These are phyloP conservation scores for Rhododendron ferrugineum DNA, from an alignment of 148 eudicot species.

Conservation along the genomic window DNA sequence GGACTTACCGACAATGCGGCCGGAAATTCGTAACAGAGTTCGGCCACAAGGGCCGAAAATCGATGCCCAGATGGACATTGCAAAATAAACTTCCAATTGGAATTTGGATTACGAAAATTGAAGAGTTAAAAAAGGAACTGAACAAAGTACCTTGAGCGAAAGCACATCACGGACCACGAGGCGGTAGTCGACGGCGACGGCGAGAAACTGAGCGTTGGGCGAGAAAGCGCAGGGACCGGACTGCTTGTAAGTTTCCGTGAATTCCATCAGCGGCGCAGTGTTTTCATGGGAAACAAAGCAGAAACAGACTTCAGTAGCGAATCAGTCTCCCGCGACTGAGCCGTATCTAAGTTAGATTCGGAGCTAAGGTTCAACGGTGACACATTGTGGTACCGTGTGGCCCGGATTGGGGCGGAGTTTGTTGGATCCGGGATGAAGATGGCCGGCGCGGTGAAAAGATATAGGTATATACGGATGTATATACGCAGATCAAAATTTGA, in stretches of 20 bases:
- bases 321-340: not conserved
- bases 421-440: not conserved
- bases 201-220: slow-evolving; percentile 70
- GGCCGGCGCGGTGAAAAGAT: not conserved
- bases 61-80: not conserved
- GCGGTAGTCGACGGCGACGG: slow-evolving; percentile 88
- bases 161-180: slow-evolving; percentile 81
- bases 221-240: slow-evolving; percentile 84
- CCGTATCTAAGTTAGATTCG: not conserved
- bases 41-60: not conserved
- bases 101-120: not conserved
- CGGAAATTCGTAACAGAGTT: not conserved
- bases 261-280: slow-evolving; percentile 48
- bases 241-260: slow-evolving; percentile 83
- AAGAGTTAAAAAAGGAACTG: not conserved
- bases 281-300: not conserved
- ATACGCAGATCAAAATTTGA: not conserved
- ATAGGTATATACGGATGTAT: not conserved
- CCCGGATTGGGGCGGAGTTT: not conserved
- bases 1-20: not conserved
- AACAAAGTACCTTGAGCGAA: slow-evolving; percentile 59
- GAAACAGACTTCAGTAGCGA: not conserved
- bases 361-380: not conserved
- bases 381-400: not conserved
- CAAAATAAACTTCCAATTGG: not conserved